A percentile compares a stretch with the other conserved stretches of the same genome.
Evolutionary conservation across 257 asterid species (phyloP).

Genomic region (Nyctanthes arbortristis): DNA sequence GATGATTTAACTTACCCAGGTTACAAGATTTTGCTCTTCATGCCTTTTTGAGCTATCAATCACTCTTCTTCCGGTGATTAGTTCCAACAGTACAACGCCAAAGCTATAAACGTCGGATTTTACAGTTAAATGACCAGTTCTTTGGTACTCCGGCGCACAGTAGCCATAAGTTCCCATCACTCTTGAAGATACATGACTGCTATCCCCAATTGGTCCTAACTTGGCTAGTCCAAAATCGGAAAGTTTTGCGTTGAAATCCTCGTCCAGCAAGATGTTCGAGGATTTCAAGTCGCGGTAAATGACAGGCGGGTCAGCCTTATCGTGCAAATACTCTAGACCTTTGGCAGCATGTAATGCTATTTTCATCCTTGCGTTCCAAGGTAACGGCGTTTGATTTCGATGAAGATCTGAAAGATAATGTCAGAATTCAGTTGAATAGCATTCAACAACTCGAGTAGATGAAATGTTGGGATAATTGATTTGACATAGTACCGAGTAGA

Average conservation of each 20-base stretch:
- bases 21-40: conserved; percentile 58
- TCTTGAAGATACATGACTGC: conserved; percentile 75
- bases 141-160: conserved; percentile 91
- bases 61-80: conserved; percentile 78
- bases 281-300: conserved; percentile 88
- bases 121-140: conserved; percentile 81
- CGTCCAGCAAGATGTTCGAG: conserved; percentile 79
- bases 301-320: conserved; percentile 86
- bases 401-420: conserved; percentile 44
- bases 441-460: background rate
- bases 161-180: conserved; percentile 96
- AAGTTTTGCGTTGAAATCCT: conserved; percentile 68
- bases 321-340: conserved; percentile 88
- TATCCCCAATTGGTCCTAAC: conserved; percentile 87
- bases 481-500: conserved; percentile 50
- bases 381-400: conserved; percentile 44
- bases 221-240: conserved; percentile 94
- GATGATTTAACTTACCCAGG: conserved; percentile 54
- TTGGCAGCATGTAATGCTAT: conserved; percentile 82
- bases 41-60: conserved; percentile 52
- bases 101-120: conserved; percentile 84
- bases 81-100: conserved; percentile 79
- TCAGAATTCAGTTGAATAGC: background rate
- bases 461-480: background rate
- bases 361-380: conserved; percentile 83